Conservation (phyloP, 1,139 yeast genomes). For the Pneumocystis sp. region DNA sequence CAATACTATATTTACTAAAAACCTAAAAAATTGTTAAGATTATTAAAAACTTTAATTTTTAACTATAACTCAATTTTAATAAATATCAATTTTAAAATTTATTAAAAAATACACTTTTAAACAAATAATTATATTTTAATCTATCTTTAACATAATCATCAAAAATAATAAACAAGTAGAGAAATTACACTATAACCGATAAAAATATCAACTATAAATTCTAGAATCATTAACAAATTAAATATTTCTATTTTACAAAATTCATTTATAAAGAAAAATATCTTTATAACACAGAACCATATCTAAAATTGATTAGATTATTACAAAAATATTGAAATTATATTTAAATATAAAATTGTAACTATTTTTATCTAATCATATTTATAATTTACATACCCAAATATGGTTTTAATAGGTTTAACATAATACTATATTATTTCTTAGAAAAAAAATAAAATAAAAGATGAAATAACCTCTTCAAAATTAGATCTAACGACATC, state of each 20-base stretch:
- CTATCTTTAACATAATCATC: not conserved
- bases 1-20: too few relatives aligned
- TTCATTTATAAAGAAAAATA: not conserved
- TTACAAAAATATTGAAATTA: not conserved
- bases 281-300: not conserved
- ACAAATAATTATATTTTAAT: not conserved
- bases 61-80: too few relatives aligned
- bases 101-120: not conserved
- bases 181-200: not conserved
- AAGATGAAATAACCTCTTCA: slow-evolving; percentile 36
- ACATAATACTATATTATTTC: slow-evolving; percentile 37
- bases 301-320: not conserved
- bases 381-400: slow-evolving; percentile 48
- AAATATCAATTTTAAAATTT: too few relatives aligned
- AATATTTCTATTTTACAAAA: not conserved
- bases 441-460: not conserved
- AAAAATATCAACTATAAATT: not conserved
- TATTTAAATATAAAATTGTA: slow-evolving; percentile 18
- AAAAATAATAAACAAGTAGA: not conserved
- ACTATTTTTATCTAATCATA: slow-evolving; percentile 41
- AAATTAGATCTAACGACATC: slow-evolving; percentile 75
- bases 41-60: too few relatives aligned
- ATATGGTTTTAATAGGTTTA: slow-evolving; percentile 72
- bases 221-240: not conserved
- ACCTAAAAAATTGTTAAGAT: too few relatives aligned